These are phyloP conservation scores for Aspergillus ustus DNA, from an alignment of 2,329 filamentous ascomycete genomes.

Conservation along the genomic window DNA sequence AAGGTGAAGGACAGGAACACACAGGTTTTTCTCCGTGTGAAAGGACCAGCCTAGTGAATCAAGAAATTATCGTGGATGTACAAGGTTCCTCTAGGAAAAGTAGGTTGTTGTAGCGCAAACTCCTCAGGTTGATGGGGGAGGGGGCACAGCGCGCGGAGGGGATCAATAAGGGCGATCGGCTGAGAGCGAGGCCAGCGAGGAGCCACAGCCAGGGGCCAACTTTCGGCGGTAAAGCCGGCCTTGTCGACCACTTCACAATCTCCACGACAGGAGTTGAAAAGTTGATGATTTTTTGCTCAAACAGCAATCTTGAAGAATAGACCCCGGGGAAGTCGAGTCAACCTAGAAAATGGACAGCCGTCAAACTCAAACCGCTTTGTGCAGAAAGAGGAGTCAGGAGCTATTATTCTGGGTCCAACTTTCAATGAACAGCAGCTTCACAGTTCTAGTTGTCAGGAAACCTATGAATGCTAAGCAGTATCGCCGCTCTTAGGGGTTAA, in stretches of 20 bases:
- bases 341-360: not conserved
- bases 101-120: conserved; percentile 18
- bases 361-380: not conserved
- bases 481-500: not conserved
- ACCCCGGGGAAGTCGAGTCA: not conserved
- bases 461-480: not conserved
- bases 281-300: not conserved
- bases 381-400: conserved; percentile 8
- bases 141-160: conserved; percentile 17
- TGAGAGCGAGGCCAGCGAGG: conserved; percentile 13
- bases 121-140: conserved; percentile 14
- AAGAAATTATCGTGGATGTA: conserved; percentile 15
- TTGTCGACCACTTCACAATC: not conserved
- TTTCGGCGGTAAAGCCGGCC: conserved; percentile 15
- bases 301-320: not conserved
- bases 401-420: conserved; percentile 13
- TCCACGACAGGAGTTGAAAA: conserved; percentile 3
- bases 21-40: conserved; percentile 15
- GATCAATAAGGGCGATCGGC: conserved; percentile 22
- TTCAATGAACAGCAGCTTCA: conserved; percentile 6
- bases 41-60: conserved; percentile 29
- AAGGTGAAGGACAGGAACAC: conserved; percentile 13
- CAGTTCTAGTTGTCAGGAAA: not conserved
- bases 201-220: conserved; percentile 13
- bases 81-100: conserved; percentile 11